A percentile compares a stretch with the other conserved stretches of the same genome.
These are phyloP conservation scores for Misopates orontium DNA, from an alignment of 257 asterid species.

Conservation along the genomic window DNA sequence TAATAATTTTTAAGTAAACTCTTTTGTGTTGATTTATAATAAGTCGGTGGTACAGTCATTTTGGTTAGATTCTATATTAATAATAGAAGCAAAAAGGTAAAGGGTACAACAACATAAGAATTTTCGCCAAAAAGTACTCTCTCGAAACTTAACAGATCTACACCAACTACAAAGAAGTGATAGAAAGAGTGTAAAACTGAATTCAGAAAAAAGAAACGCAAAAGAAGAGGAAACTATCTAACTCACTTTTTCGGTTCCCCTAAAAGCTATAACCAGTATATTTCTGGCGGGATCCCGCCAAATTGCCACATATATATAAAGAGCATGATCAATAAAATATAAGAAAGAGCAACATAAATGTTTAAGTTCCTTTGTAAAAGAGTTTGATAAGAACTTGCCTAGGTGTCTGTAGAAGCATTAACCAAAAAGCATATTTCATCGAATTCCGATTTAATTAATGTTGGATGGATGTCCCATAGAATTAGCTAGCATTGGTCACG, in stretches of 20 bases:
- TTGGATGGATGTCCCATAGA: slow-evolving; percentile 94
- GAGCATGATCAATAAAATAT: slow-evolving; percentile 28
- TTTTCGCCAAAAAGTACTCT: slow-evolving; percentile 13
- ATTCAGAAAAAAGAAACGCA: background rate
- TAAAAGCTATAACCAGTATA: slow-evolving; percentile 91
- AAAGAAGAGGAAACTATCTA: background rate
- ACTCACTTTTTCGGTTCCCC: slow-evolving; percentile 98
- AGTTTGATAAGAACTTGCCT: slow-evolving; percentile 48
- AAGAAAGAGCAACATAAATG: background rate
- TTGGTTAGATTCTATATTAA: too few species aligned
- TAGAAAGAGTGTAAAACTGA: background rate
- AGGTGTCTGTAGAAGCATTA: slow-evolving; percentile 83
- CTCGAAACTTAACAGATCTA: background rate
- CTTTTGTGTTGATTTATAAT: too few species aligned
- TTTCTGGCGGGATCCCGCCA: slow-evolving; percentile 81
- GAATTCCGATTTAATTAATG: slow-evolving; percentile 92
- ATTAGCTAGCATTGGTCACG: slow-evolving; percentile 97
- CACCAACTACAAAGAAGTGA: slow-evolving; percentile 4
- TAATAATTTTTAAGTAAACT: too few species aligned
- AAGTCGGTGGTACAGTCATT: too few species aligned
- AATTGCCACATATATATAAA: slow-evolving; percentile 71
- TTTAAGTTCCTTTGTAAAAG: background rate
- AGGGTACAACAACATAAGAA: slow-evolving; percentile 7
- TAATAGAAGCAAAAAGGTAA: background rate
- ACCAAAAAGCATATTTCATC: slow-evolving; percentile 91